Conservation (phyloP, 2,329 filamentous ascomycete species). For the Fusarium tupiense region DNA sequence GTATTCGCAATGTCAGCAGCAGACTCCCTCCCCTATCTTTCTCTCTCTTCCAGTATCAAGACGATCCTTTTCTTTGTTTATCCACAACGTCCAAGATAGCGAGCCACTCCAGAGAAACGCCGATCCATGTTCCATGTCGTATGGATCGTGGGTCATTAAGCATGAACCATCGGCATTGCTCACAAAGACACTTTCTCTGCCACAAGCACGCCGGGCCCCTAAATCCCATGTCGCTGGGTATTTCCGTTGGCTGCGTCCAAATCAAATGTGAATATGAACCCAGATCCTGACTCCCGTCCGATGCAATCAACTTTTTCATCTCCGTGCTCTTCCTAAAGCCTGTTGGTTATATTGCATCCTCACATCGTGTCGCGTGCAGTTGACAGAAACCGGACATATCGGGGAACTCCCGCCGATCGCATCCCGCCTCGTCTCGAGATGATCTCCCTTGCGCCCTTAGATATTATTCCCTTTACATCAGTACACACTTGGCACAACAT, state of each 20-base stretch:
- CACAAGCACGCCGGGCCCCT: conserved; percentile 26
- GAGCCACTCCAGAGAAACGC: conserved; percentile 39
- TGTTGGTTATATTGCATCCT: conserved; percentile 31
- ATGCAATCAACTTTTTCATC: conserved; percentile 48
- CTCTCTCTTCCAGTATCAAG: conserved; percentile 39
- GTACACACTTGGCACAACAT: conserved; percentile 86
- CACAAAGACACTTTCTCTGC: conserved; percentile 31
- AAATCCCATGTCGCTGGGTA: conserved; percentile 34
- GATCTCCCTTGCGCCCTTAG: conserved; percentile 23
- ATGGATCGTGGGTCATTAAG: conserved; percentile 40
- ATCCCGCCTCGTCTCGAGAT: conserved; percentile 16
- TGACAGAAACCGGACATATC: conserved; percentile 16
- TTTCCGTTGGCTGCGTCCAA: conserved; percentile 36
- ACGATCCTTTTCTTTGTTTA: conserved; percentile 38
- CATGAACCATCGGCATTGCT: conserved; percentile 35
- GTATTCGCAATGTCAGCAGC: conserved; percentile 25
- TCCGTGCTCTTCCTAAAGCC: conserved; percentile 32
- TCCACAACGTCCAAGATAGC: conserved; percentile 41
- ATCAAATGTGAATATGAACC: conserved; percentile 42
- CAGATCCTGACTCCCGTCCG: conserved; percentile 52
- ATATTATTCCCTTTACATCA: conserved; percentile 72
- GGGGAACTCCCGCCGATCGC: conserved; percentile 18
- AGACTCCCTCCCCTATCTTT: conserved; percentile 32
- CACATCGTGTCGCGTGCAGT: conserved; percentile 25
- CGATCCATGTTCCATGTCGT: conserved; percentile 38